phyloP scores from a whole-genome alignment of 768 basidiomycete genomes.

The Tylopilus subfusipes region DNA sequence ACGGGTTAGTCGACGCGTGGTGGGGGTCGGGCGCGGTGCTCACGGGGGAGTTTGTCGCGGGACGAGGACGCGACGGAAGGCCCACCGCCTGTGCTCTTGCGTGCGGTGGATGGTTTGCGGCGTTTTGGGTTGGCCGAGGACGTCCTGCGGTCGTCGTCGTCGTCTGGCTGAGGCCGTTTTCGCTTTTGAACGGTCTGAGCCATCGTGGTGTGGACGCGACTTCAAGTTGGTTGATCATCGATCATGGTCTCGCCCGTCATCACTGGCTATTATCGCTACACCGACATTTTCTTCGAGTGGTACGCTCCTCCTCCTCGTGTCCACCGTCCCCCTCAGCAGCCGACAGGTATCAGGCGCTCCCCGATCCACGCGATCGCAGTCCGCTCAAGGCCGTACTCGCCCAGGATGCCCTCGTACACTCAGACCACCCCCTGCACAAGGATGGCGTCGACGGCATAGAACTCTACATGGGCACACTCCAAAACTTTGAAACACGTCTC shows the following conservation, averaged over 20 bases:
- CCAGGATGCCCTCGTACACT: conserved; percentile 64
- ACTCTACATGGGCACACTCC: conserved; percentile 72
- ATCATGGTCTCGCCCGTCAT: conserved; percentile 41
- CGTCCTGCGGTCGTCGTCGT: conserved; percentile 38
- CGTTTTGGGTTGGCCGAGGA: conserved; percentile 40
- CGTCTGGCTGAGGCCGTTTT: conserved; percentile 30
- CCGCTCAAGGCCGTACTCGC: conserved; percentile 72
- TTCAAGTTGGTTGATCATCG: no score
- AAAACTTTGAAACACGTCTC: conserved; percentile 71
- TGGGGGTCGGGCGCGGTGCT: conserved; percentile 7
- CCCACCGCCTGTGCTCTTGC: conserved; percentile 79
- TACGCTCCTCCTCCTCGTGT: conserved; percentile 24
- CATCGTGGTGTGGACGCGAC: conserved; percentile 38
- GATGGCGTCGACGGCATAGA: conserved; percentile 64
- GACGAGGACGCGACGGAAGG: conserved; percentile 29
- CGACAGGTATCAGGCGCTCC: conserved; percentile 52
- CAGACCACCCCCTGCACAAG: conserved; percentile 67
- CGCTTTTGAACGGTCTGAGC: conserved; percentile 65
- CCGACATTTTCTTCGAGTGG: conserved; percentile 85
- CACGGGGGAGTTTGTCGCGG: conserved; percentile 26
- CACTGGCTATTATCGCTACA: conserved; percentile 78
- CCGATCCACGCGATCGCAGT: conserved; percentile 54
- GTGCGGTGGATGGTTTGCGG: conserved; percentile 58
- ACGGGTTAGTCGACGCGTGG: conserved; percentile 10
- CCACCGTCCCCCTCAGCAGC: not conserved